Evolutionary conservation across 257 asterid species (phyloP).

Genomic region (Primulina eburnea): DNA sequence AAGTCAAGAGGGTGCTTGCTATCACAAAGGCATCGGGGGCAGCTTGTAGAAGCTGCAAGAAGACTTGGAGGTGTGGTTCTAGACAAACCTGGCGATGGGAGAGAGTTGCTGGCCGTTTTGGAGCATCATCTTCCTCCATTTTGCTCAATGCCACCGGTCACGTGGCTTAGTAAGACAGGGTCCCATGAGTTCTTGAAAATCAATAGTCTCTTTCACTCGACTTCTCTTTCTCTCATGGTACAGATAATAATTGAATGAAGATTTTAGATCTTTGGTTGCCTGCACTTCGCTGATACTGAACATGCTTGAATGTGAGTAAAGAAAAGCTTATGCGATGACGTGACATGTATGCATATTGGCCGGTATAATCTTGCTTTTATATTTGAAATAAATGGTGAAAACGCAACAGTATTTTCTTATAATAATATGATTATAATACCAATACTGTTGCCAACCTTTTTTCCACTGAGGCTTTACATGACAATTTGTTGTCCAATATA

Average conservation of each 20-base stretch:
- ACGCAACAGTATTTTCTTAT: background rate
- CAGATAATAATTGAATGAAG: constrained; percentile 38
- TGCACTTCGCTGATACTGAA: constrained; percentile 10
- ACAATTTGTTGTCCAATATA: too few relatives aligned
- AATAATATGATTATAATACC: background rate
- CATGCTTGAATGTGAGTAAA: constrained; percentile 18
- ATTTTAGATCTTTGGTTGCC: constrained; percentile 20
- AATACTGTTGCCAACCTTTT: background rate
- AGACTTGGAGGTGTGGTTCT: constrained; percentile 64
- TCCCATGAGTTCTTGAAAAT: background rate
- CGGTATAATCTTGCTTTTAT: background rate
- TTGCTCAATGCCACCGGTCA: constrained; percentile 40
- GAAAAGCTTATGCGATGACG: constrained; percentile 8
- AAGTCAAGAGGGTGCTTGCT: constrained; percentile 67
- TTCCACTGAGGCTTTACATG: too few relatives aligned
- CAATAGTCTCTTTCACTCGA: constrained; percentile 4
- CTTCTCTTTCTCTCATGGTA: constrained; percentile 18
- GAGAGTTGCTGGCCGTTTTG: constrained; percentile 67
- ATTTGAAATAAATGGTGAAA: background rate
- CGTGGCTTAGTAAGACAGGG: constrained; percentile 30
- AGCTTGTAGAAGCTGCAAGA: constrained; percentile 70
- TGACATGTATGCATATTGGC: background rate
- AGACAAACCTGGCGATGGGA: constrained; percentile 54
- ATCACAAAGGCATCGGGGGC: constrained; percentile 81
- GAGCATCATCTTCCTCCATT: constrained; percentile 85